Conservation (phyloP, 164 flowering plant species). For the Saururus chinensis region DNA sequence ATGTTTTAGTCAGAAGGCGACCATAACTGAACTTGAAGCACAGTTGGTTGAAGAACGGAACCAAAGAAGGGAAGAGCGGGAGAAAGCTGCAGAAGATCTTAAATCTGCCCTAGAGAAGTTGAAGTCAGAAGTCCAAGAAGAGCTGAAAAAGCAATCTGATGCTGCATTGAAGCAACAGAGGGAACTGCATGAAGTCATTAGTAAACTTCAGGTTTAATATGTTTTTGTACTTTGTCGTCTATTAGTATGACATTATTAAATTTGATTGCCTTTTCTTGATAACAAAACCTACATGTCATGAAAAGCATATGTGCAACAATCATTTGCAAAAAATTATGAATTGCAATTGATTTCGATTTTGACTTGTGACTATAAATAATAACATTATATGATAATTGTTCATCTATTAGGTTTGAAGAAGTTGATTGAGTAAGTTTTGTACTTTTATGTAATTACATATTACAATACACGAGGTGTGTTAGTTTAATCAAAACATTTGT, state of each 20-base stretch:
- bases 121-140: constrained; percentile 70
- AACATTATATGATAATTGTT: no score
- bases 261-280: neutral
- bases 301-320: neutral
- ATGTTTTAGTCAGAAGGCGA: constrained; percentile 70
- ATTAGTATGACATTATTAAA: no score
- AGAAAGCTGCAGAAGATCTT: constrained; percentile 63
- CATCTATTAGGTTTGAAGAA: no score
- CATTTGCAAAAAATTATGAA: no score
- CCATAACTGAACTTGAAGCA: constrained; percentile 66
- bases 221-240: neutral
- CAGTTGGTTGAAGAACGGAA: constrained; percentile 74
- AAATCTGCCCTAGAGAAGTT: constrained; percentile 64
- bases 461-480: no score
- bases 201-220: constrained; percentile 71
- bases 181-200: constrained; percentile 76
- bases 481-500: no score
- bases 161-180: constrained; percentile 54
- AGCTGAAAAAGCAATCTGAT: constrained; percentile 54
- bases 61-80: constrained; percentile 79
- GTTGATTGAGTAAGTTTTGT: no score
- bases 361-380: no score
- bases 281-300: neutral
- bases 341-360: no score
- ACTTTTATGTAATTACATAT: no score